Evolutionary conservation across 2,329 filamentous ascomycete genomes (phyloP), one percentile per base, ranked within the genome.

Genomic region (Sporothrix mexicana): DNA sequence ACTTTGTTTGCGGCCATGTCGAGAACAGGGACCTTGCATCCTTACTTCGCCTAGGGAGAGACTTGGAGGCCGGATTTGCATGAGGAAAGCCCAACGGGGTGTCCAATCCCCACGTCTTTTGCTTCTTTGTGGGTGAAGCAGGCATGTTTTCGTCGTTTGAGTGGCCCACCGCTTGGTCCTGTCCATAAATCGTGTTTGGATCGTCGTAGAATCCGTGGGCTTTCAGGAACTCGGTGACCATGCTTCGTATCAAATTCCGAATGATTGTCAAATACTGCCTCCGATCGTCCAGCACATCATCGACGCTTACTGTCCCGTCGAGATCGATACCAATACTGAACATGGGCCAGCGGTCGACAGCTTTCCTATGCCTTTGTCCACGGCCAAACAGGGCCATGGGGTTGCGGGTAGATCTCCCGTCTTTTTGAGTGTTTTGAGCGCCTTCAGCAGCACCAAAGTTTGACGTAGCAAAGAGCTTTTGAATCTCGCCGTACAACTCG

Each of bases 331-430:
- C 88, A n/a, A 98, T 82, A 77, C 91, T 92, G 77, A 97, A 98
- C 90, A 95, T 95, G 0, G 95, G 94, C 90, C 93, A 96, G 69
- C 89, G 88, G 77, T 98, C 94, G 10, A 95, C 83, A 0, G 90
- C 86, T 78, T 93, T 95, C 59, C 84, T 86, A 13, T 82, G 81
- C 77, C 85, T 89, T 80, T 59, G 57, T n/a, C 30, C 64, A 10
- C 72, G 69, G 10, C 57, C 82, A 0, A 84, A 87, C 72, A 84
- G 87, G 0, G 82, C 83, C 41, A 69, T 36, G 0, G 71, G 71
- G 8, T 71, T 71, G 7, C 20, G 30, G 9, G 20, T 6, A 3
- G 5, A 3, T 7, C 41, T 6, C 8, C 2, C 5, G 9, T 30
- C 10, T 6, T 79, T 77, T 0, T n/a, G n/a, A 87, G 85, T 23